Conservation (phyloP, 139 green algal genomes). For the Trebouxia sp. region DNA sequence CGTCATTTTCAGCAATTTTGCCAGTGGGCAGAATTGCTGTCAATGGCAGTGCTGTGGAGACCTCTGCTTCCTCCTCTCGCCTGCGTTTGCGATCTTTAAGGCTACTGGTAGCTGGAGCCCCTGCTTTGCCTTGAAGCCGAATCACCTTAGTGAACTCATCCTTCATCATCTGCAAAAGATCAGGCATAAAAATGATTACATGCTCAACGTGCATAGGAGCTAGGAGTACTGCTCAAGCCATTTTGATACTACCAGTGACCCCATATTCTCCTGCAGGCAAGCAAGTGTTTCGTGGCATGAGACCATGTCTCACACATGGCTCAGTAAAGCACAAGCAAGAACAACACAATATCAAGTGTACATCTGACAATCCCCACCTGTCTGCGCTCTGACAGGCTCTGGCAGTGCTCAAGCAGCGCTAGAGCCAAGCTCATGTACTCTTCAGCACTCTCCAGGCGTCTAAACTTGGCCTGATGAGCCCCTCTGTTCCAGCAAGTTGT, state of each 20-base stretch:
- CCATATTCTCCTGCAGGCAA: too few relatives aligned
- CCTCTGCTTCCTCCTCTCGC: neutral
- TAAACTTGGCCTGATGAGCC: neutral
- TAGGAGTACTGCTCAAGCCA: too few relatives aligned
- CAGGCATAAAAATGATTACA: too few relatives aligned
- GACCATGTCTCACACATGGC: too few relatives aligned
- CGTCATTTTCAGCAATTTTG: too few relatives aligned
- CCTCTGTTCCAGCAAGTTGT: conserved; percentile 20
- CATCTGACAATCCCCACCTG: conserved; percentile 1
- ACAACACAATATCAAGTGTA: neutral
- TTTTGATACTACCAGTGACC: too few relatives aligned
- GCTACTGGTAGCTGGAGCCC: neutral
- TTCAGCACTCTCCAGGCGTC: neutral
- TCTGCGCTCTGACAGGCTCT: conserved; percentile 1
- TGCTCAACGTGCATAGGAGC: too few relatives aligned
- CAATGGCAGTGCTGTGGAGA: neutral
- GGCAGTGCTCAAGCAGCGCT: conserved; percentile 1
- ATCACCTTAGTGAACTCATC: conserved; percentile 5
- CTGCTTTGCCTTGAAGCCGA: neutral
- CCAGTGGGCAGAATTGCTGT: too few relatives aligned
- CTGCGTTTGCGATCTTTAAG: neutral
- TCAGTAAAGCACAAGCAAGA: neutral
- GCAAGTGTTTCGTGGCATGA: too few relatives aligned
- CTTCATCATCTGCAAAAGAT: conserved; percentile 9
- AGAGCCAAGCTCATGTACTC: conserved; percentile 17